phyloP scores from a whole-genome alignment of 805 yeast genomes.

The Wickerhamomyces xylosicus region DNA sequence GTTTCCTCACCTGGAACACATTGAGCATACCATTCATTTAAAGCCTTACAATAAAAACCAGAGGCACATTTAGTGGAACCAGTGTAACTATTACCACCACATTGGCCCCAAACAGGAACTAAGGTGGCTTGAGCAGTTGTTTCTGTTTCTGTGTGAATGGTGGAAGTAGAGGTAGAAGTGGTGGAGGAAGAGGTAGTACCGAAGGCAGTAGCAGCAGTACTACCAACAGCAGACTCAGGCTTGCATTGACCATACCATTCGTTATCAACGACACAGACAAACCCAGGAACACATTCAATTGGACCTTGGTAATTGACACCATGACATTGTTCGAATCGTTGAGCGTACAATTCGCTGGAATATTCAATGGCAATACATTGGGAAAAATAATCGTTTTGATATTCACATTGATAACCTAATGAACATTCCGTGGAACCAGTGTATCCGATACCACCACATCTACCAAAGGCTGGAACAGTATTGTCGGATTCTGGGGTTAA shows the following conservation, averaged over 20 bases:
- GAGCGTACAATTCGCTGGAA: not conserved
- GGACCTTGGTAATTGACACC: constrained; percentile 4
- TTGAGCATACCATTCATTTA: constrained; percentile 7
- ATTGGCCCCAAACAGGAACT: constrained; percentile 4
- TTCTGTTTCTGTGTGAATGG: not conserved
- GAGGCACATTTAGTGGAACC: constrained; percentile 6
- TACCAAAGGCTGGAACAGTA: constrained; percentile 4
- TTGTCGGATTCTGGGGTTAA: too few species aligned
- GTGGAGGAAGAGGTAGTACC: not conserved
- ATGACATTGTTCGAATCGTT: constrained; percentile 7
- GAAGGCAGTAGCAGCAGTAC: not conserved
- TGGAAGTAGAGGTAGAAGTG: not conserved
- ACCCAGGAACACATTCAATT: constrained; percentile 6
- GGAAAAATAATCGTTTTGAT: constrained; percentile 7
- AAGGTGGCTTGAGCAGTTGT: not conserved
- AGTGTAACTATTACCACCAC: constrained; percentile 8
- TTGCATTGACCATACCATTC: constrained; percentile 10
- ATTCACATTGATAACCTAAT: constrained; percentile 5
- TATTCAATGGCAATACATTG: constrained; percentile 8
- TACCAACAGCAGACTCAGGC: not conserved
- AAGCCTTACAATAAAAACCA: constrained; percentile 4
- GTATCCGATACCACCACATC: constrained; percentile 12
- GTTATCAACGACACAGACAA: constrained; percentile 5
- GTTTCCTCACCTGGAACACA: constrained; percentile 5
- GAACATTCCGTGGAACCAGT: constrained; percentile 8